A percentile compares a stretch with the other conserved stretches of the same genome.
phyloP scores from a whole-genome alignment of 2,329 filamentous ascomycete genomes.

The Beauveria scarabaeidicola region DNA sequence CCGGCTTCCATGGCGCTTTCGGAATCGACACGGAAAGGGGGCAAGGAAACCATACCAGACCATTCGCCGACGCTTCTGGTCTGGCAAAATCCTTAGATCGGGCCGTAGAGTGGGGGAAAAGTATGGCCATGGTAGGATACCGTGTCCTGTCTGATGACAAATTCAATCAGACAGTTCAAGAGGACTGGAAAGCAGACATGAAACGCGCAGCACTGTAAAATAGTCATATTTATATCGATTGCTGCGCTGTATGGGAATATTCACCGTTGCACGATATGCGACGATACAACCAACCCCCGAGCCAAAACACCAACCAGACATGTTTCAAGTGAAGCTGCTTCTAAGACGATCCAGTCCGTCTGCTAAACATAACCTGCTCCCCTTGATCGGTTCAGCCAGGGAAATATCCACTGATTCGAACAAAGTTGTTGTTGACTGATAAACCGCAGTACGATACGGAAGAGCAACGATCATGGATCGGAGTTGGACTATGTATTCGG shows the following conservation, averaged over 20 bases:
- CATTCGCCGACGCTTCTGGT: conserved; percentile 33
- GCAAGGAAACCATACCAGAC: conserved; percentile 25
- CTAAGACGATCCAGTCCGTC: too few species aligned
- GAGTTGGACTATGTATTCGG: not conserved
- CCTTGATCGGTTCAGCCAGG: conserved; percentile 29
- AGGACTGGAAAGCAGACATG: conserved; percentile 26
- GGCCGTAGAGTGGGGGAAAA: conserved; percentile 32
- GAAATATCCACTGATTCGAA: conserved; percentile 27
- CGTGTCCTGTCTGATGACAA: conserved; percentile 23
- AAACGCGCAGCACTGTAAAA: conserved; percentile 16
- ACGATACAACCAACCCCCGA: too few species aligned
- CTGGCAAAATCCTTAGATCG: conserved; percentile 25
- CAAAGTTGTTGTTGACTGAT: conserved; percentile 15
- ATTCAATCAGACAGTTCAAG: conserved; percentile 18
- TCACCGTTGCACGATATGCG: too few species aligned
- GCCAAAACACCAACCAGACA: too few species aligned
- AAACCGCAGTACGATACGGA: not conserved
- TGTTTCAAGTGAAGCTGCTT: too few species aligned
- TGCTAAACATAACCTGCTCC: too few species aligned
- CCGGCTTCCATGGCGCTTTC: conserved; percentile 38
- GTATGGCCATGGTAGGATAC: conserved; percentile 26
- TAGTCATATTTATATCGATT: too few species aligned
- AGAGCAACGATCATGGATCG: not conserved
- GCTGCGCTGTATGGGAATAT: too few species aligned
- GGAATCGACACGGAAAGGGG: conserved; percentile 26